Percentiles rank a stretch among this genome's conserved stretches.
phyloP scores from a whole-genome alignment of 192 early-diverging fungal species.

The Dispira simplex region DNA sequence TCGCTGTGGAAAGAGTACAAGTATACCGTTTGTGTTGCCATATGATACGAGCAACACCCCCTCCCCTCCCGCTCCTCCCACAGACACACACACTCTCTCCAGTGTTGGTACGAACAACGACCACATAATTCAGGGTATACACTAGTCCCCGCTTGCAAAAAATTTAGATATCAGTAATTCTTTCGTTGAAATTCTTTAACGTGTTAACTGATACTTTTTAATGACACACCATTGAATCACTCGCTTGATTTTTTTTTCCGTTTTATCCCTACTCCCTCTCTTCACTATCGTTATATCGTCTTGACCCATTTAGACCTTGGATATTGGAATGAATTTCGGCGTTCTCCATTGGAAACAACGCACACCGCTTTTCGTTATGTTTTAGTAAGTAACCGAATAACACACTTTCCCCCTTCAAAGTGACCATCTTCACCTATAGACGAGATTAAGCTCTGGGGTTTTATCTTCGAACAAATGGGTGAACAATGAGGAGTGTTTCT shows the following conservation, averaged over 20 bases:
- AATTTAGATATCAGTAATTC: not conserved
- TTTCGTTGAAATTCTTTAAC: not conserved
- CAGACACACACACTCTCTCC: too few relatives aligned
- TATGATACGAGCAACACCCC: too few relatives aligned
- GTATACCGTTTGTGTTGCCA: too few relatives aligned
- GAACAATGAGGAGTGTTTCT: too few relatives aligned
- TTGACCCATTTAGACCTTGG: not conserved
- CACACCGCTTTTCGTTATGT: slow-evolving; percentile 4
- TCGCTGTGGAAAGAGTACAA: too few relatives aligned
- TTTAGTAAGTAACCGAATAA: not conserved
- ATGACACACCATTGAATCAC: not conserved
- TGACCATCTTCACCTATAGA: not conserved
- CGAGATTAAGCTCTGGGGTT: not conserved
- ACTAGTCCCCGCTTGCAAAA: not conserved
- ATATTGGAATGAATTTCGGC: slow-evolving; percentile 4
- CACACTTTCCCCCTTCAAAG: not conserved
- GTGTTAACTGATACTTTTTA: not conserved
- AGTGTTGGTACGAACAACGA: too few relatives aligned
- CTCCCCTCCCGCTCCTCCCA: too few relatives aligned
- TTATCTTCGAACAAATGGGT: not conserved
- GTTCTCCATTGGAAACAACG: not conserved
- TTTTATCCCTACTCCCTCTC: not conserved
- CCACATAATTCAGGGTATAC: too few relatives aligned
- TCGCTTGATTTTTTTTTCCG: not conserved
- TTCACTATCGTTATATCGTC: not conserved